Evolutionary conservation across 345 rosid species (phyloP), one percentile per base, ranked within the genome.

Genomic region (Brassica nigra): DNA sequence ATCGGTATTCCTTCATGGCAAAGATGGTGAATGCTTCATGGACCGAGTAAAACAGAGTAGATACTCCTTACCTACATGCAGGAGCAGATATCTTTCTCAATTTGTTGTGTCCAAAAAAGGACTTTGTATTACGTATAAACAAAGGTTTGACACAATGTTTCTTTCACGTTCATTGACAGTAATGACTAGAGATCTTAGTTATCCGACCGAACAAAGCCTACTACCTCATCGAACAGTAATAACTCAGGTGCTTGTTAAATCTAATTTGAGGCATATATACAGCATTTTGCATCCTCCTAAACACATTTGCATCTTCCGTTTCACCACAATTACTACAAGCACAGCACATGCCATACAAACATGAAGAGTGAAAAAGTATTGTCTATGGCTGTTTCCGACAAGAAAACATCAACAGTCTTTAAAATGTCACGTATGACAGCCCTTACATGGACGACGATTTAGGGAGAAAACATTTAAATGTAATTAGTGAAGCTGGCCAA

Each of bases 1-100:
- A 92, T 77, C 81, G 94, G 15, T 91, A 89, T 78, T 63, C 91
- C 57, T 92, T 91, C 89, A 90, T 91, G 93, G 96, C 96, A 11
- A 91, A 85, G 85, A 79, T 90, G 92, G 39, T 88, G 76, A 90
- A 70, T 74, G 90, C 90, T 15, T 18, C 91, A 20, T 95, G 98
- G 99, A 82, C 76, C 1, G 92, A 88, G 55, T 95, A 87, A 63
- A 18, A 49, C 4, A 58, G 2, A 54, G 1, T 47, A 47, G 55
- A 4, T 47, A 14, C 29, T 16, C 27, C 10, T 57, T 58, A 18
- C 29, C 6, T 39, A 9, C 61, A 29, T 2, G 28, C 74, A 33
- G 2, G 2, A 54, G 6, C 61, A 74, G 1, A 31, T 18, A 49
- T 30, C 52, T 28, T 44, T 61, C 65, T 36, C 74, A 12, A 57